phyloP scores from a whole-genome alignment of 1,284 basidiomycete species.

The Stygiomarasmius scandens region DNA sequence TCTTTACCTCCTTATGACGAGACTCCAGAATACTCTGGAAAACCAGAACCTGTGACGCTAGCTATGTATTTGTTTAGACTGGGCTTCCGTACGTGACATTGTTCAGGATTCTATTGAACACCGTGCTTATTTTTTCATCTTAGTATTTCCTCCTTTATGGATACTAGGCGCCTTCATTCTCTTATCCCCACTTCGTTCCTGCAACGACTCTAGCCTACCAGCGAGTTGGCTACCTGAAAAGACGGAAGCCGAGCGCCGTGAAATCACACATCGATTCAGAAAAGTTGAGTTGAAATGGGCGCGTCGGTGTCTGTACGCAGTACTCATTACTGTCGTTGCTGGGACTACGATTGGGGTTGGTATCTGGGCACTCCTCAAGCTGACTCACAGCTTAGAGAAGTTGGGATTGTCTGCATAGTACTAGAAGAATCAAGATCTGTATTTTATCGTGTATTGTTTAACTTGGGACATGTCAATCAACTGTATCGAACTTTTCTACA shows the following conservation, averaged over 20 bases:
- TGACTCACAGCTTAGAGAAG: no score
- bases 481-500: no score
- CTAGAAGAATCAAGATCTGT: no score
- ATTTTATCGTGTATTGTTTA: no score
- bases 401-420: no score
- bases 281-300: slow-evolving; percentile 45
- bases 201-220: slow-evolving; percentile 13
- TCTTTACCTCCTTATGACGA: slow-evolving; percentile 17
- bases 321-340: slow-evolving; percentile 26
- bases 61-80: slow-evolving; percentile 48
- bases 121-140: slow-evolving; percentile 1
- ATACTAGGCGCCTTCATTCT: slow-evolving; percentile 34
- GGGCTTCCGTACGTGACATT: slow-evolving; percentile 38
- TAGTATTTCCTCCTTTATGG: slow-evolving; percentile 43
- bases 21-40: slow-evolving; percentile 24
- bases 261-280: slow-evolving; percentile 39
- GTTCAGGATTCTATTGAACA: not conserved
- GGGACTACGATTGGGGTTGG: slow-evolving; percentile 18
- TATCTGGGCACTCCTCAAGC: slow-evolving; percentile 9
- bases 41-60: slow-evolving; percentile 39
- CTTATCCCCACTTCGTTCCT: slow-evolving; percentile 29
- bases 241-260: slow-evolving; percentile 46
- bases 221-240: slow-evolving; percentile 47
- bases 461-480: no score
- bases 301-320: slow-evolving; percentile 33